A percentile compares a stretch with the other conserved stretches of the same genome.
Evolutionary conservation across 306 rosid genomes (phyloP).

Genomic region (Mimosa pudica): DNA sequence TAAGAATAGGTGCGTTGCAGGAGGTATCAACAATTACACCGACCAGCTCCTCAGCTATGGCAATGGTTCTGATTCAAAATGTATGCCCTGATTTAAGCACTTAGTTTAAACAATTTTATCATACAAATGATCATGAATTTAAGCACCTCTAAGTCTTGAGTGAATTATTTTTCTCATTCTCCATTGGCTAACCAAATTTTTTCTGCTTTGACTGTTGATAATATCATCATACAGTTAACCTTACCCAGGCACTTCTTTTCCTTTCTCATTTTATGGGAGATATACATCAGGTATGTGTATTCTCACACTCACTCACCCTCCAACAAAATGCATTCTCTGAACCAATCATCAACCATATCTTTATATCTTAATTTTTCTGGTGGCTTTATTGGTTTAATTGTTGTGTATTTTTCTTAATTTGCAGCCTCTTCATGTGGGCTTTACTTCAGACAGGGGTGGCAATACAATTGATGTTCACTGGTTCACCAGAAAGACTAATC

Average conservation of each 20-base stretch:
- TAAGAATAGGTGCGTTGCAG: constrained; percentile 69
- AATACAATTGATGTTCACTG: constrained; percentile 68
- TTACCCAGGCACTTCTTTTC: constrained; percentile 75
- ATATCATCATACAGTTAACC: constrained; percentile 58
- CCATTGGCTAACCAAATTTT: constrained; percentile 24
- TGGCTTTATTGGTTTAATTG: background rate
- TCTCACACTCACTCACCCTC: no score
- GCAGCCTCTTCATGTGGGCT: constrained; percentile 95
- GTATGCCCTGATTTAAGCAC: constrained; percentile 35
- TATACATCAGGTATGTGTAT: constrained; percentile 70
- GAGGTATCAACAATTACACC: constrained; percentile 77
- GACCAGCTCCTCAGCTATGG: constrained; percentile 56
- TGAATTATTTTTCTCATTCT: background rate
- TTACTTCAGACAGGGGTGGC: constrained; percentile 71
- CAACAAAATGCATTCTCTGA: background rate
- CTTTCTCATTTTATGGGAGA: constrained; percentile 88
- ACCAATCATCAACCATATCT: background rate
- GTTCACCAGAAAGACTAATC: constrained; percentile 73
- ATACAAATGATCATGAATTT: background rate
- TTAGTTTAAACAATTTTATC: background rate
- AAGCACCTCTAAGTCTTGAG: background rate
- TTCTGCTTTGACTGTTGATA: constrained; percentile 1
- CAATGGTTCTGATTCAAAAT: constrained; percentile 36
- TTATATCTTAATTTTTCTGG: background rate
- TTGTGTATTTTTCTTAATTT: constrained; percentile 18